Base-by-base conservation (phyloP, 768 basidiomycete species). In the Rhodotorula graminis region DNA sequence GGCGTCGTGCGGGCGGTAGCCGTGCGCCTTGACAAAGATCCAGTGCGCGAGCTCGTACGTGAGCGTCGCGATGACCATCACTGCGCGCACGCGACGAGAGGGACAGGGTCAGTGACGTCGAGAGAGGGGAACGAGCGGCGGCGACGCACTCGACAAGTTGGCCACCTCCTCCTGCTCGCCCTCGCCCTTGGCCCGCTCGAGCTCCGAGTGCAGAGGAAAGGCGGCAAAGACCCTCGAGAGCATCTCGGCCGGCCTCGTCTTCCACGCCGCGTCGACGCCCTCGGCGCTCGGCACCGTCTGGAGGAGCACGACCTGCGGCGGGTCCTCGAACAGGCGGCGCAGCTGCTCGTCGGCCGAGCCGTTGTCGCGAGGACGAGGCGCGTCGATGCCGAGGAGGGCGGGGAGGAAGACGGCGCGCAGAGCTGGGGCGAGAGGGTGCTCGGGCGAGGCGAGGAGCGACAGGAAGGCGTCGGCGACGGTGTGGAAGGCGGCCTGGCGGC, bases 401-500 rank as follows among this genome's bases (percentile, higher is more conserved):
- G 69, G 73, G 46, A 74, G 55, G 69, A 74, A 74, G n/a, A 57
- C 69, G 25, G 66, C 47, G 33, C 73, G 73, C 40, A 74, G 59
- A 7, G 55, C 29, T 0, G 62, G 21, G 9, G 63, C 69, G 23
- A 47, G 15, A 2, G 73, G 63, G 31, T 66, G 56, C 14, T 49
- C 37, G 2, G 66, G 14, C 11, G 65, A 65, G 29, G 61, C 29
- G 64, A 74, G 66, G n/a, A 74, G 66, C 29, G 66, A 46, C 53
- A 74, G 52, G 65, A 65, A 74, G 9, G 63, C 44, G 53, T 58
- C 40, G 31, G 47, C 44, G 47, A 74, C 58, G 25, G 44, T n/a
- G 14, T n/a, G 27, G 33, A 74, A 60, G 10, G 64, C 64, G n/a
- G 64, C 65, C 16, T 67, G 61, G 0, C 47, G 67, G 0, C 66